Percentiles rank a stretch among this genome's conserved stretches.
Conservation (phyloP, 2,329 filamentous ascomycete genomes). For the Aspergillaceae sp. region DNA sequence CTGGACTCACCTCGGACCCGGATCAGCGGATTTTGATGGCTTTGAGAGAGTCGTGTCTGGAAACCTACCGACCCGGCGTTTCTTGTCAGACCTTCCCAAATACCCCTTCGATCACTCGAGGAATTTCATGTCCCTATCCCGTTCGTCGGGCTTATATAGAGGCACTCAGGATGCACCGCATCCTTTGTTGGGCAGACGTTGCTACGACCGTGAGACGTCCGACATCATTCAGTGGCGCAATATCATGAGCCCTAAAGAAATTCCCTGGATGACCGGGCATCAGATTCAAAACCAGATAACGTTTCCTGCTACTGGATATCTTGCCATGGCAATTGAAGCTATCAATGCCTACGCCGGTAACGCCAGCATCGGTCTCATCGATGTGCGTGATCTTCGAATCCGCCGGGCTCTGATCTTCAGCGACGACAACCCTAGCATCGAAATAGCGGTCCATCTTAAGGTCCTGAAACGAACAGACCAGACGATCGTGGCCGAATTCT, state of each 20-base stretch:
- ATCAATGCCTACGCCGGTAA: constrained; percentile 1
- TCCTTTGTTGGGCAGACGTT: neutral
- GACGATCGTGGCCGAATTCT: neutral
- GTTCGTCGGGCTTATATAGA: neutral
- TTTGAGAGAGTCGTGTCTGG: constrained; percentile 6
- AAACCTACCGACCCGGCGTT: constrained; percentile 6
- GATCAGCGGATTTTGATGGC: constrained; percentile 6
- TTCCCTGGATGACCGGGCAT: constrained; percentile 28
- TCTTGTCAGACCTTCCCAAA: neutral
- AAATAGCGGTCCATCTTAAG: constrained; percentile 13
- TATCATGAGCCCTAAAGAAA: constrained; percentile 19
- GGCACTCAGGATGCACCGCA: neutral
- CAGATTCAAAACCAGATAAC: constrained; percentile 23
- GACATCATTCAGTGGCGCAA: constrained; percentile 19
- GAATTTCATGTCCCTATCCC: neutral
- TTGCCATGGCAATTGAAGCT: constrained; percentile 21
- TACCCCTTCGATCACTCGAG: neutral
- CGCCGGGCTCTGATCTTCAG: constrained; percentile 16
- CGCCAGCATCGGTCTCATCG: constrained; percentile 9
- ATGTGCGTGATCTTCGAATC: constrained; percentile 17
- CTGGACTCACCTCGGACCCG: constrained; percentile 10
- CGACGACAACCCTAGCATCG: constrained; percentile 14
- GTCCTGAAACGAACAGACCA: neutral
- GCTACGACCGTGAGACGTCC: neutral
- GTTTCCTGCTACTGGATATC: constrained; percentile 23